Conservation (phyloP, 805 yeast genomes). For the Candida qinlingensis region DNA sequence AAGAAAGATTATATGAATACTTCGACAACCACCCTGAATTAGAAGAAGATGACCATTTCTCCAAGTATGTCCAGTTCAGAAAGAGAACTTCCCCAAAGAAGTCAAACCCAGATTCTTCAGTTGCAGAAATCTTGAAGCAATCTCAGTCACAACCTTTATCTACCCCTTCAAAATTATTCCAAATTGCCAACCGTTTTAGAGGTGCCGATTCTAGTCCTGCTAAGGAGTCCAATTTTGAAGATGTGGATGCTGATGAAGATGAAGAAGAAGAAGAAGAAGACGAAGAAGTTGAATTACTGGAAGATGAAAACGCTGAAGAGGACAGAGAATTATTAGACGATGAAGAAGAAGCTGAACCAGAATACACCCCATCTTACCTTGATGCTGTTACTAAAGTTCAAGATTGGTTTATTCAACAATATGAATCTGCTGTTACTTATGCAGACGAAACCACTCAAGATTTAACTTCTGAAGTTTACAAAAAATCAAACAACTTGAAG, state of each 20-base stretch:
- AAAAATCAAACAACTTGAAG: constrained; percentile 16
- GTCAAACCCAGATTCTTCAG: constrained; percentile 12
- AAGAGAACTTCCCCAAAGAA: constrained; percentile 25
- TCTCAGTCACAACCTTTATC: constrained; percentile 10
- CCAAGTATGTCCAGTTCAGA: constrained; percentile 24
- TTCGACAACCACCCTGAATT: constrained; percentile 29
- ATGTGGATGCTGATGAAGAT: constrained; percentile 3
- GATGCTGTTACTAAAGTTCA: constrained; percentile 13
- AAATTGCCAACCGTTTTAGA: constrained; percentile 18
- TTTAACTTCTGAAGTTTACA: constrained; percentile 3
- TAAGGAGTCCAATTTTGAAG: constrained; percentile 9
- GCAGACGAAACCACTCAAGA: constrained; percentile 14
- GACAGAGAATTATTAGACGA: constrained; percentile 13
- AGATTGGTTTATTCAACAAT: constrained; percentile 20
- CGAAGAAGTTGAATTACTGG: constrained; percentile 8
- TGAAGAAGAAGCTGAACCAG: constrained; percentile 12
- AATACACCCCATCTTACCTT: constrained; percentile 9
- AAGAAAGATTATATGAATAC: constrained; percentile 24
- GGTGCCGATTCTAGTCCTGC: constrained; percentile 19
- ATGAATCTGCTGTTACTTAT: constrained; percentile 19
- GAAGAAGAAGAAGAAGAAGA: constrained; percentile 14
- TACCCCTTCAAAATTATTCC: constrained; percentile 19
- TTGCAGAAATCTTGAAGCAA: constrained; percentile 10
- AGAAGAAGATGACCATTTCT: constrained; percentile 18
- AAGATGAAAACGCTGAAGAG: constrained; percentile 13